A percentile compares a stretch with the other conserved stretches of the same genome.
Conservation (phyloP, 108 stramenopile genomes). For the Skeletonema tropicum region DNA sequence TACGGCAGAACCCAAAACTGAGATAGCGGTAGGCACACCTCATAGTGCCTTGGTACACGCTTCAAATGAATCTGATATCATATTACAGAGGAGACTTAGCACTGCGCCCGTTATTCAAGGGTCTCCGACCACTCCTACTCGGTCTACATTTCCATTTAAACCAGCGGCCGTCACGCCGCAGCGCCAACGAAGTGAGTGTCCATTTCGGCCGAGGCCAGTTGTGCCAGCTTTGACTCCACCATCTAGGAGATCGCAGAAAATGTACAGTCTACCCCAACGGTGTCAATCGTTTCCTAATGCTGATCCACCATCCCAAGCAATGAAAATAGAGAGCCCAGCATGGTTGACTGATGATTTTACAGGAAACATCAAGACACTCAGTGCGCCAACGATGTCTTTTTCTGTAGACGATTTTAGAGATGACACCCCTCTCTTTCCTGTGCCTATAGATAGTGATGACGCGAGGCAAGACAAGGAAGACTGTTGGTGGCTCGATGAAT, state of each 20-base stretch:
- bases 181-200: not conserved
- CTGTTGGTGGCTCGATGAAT: slow-evolving; percentile 30
- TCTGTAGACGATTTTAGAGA: not conserved
- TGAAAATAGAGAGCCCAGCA: not conserved
- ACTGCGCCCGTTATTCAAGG: not conserved
- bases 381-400: not conserved
- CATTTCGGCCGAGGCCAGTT: slow-evolving; percentile 4
- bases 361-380: not conserved
- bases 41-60: not conserved
- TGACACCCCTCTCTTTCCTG: not conserved
- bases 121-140: slow-evolving; percentile 7
- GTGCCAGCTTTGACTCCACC: slow-evolving; percentile 6
- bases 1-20: not conserved
- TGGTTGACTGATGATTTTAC: slow-evolving; percentile 3
- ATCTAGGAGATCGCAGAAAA: not conserved
- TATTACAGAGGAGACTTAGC: not conserved
- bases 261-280: not conserved
- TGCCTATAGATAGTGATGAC: not conserved
- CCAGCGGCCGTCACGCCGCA: slow-evolving; percentile 9
- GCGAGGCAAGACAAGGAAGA: not conserved
- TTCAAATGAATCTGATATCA: too few species aligned
- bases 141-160: slow-evolving; percentile 32
- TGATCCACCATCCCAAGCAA: not conserved
- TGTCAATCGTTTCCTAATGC: slow-evolving; percentile 4
- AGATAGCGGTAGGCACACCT: not conserved